Base-by-base conservation (phyloP, 2,329 filamentous ascomycete species). In the Teratosphaeria viscida region DNA sequence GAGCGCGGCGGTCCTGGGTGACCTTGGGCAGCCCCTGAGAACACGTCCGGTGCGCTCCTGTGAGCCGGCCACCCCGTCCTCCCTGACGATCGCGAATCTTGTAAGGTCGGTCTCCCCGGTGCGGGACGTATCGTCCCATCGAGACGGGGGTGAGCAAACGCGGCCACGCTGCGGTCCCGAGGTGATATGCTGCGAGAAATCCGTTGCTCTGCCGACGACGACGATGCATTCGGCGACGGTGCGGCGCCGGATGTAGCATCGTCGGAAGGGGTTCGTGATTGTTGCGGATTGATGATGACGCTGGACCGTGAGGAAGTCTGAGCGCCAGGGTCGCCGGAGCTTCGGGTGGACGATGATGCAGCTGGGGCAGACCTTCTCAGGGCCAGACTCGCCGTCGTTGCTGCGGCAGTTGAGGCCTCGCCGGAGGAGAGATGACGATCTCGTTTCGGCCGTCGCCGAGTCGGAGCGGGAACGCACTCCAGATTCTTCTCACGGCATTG, bases 401-500 rank as follows among this genome's bases (percentile, higher is more conserved):
- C 43, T 14, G 14, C 43, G 19, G 43, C 16, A 47, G 43, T n/a
- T 7, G 43, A 47, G 14, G 14, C 43, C 16, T 47, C 43, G 43
- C 43, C 43, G 8, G 43, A 47, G 7, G 43, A 47, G 43, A 47
- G 16, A 19, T 47, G 16, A 7, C 43, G 43, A 29, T 65, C 64
- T 54, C 59, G 55, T 57, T 56, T 59, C 12, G 61, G 61, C 34
- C 65, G 60, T 58, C 64, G 67, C 5, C 66, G 63, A 39, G 62
- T 58, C n/a, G 64, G 65, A 19, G 66, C 39, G 26, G 64, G 65
- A 52, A 67, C 65, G 35, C 67, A 68, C 3, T 64, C 62, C 12
- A 68, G 55, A 2, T 64, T 65, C 59, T 63, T 66, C 52, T 66
- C 67, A 29, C 58, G 60, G 55, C 67, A 68, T 11, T 64, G 64